These are phyloP conservation scores for Rubroboletus pulcherrimus DNA, from an alignment of 768 basidiomycete species.

Conservation along the genomic window DNA sequence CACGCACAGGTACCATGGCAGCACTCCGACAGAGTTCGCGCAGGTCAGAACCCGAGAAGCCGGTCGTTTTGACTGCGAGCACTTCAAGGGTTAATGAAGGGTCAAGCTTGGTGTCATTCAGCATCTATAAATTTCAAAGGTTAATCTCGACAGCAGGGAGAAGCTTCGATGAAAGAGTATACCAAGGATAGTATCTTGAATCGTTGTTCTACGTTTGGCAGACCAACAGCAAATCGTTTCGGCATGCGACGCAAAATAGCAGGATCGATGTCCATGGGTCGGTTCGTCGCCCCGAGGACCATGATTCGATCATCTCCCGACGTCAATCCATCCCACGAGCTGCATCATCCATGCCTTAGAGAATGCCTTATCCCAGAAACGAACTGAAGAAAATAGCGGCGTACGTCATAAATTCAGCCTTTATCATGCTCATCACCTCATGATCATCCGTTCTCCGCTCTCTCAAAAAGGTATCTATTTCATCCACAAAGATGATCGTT, in stretches of 20 bases:
- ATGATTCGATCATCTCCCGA: slow-evolving; percentile 80
- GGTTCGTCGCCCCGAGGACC: slow-evolving; percentile 92
- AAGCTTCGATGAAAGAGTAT: slow-evolving; percentile 14
- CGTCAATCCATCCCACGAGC: slow-evolving; percentile 92
- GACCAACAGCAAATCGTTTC: slow-evolving; percentile 82
- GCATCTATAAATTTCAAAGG: slow-evolving; percentile 53
- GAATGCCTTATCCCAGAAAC: slow-evolving; percentile 1
- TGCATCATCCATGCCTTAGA: slow-evolving; percentile 25
- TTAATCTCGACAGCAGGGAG: background rate
- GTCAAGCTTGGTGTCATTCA: slow-evolving; percentile 69
- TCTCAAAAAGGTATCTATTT: slow-evolving; percentile 93
- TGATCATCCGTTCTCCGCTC: slow-evolving; percentile 88
- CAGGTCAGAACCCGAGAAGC: slow-evolving; percentile 86
- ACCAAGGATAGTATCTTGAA: slow-evolving; percentile 82
- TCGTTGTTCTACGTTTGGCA: slow-evolving; percentile 78
- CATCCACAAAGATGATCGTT: slow-evolving; percentile 97
- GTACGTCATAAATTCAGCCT: slow-evolving; percentile 92
- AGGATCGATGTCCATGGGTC: slow-evolving; percentile 87
- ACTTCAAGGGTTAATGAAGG: slow-evolving; percentile 54
- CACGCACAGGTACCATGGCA: slow-evolving; percentile 88
- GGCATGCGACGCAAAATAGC: slow-evolving; percentile 96
- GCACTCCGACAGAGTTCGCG: slow-evolving; percentile 91
- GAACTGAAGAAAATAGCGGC: slow-evolving; percentile 24
- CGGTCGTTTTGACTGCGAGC: slow-evolving; percentile 68
- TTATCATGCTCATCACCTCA: slow-evolving; percentile 98